These are phyloP conservation scores for Ogataea corticis DNA, from an alignment of 805 yeast genomes.

Conservation along the genomic window DNA sequence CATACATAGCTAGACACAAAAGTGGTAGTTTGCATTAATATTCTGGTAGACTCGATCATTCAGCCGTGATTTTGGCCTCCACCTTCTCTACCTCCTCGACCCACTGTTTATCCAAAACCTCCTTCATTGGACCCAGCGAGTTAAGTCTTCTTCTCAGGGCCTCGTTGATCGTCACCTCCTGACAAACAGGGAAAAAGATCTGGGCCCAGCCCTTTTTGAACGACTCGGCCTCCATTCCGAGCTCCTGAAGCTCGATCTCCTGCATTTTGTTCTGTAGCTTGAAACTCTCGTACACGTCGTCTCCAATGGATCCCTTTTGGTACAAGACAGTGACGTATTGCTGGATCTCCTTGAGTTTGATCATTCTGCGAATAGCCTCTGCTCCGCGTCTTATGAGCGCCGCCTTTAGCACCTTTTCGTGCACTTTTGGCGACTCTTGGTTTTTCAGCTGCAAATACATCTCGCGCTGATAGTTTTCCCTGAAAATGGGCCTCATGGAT, in stretches of 20 bases:
- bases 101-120: slow-evolving; percentile 34
- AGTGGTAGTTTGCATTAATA: slow-evolving; percentile 1
- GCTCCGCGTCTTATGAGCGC: slow-evolving; percentile 65
- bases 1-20: slow-evolving; percentile 8
- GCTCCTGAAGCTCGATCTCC: slow-evolving; percentile 77
- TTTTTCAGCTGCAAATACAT: slow-evolving; percentile 60
- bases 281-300: slow-evolving; percentile 79
- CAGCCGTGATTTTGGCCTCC: slow-evolving; percentile 4
- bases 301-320: slow-evolving; percentile 89
- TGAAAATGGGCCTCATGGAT: slow-evolving; percentile 71
- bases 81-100: slow-evolving; percentile 24
- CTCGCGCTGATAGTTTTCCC: slow-evolving; percentile 62
- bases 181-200: slow-evolving; percentile 71
- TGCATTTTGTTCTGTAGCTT: slow-evolving; percentile 74
- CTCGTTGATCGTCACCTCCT: slow-evolving; percentile 89
- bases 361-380: slow-evolving; percentile 80
- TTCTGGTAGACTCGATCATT: not conserved
- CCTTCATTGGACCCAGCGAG: slow-evolving; percentile 46
- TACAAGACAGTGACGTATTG: slow-evolving; percentile 69
- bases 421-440: slow-evolving; percentile 57
- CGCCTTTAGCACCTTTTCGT: slow-evolving; percentile 53
- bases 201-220: slow-evolving; percentile 81
- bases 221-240: slow-evolving; percentile 71
- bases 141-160: slow-evolving; percentile 77
- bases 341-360: slow-evolving; percentile 79